phyloP scores from a whole-genome alignment of 2,329 filamentous ascomycete genomes.

The Colletotrichum sp. region DNA sequence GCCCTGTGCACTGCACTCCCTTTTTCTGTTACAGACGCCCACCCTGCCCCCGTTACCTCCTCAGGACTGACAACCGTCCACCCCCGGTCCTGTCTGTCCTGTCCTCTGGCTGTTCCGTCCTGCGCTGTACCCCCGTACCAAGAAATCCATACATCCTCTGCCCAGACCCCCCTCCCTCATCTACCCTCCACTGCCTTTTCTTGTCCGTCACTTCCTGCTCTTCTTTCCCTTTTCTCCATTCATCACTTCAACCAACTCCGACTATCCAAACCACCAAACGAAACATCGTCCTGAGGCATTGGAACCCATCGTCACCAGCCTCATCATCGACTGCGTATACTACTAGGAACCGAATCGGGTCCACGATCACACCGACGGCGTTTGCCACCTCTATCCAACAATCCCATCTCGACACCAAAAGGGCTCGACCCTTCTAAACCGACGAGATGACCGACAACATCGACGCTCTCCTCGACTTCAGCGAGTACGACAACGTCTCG shows the following conservation, averaged over 20 bases:
- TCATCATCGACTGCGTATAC: neutral
- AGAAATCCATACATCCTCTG: conserved; percentile 2
- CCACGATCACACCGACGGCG: neutral
- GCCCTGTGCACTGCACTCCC: neutral
- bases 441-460: conserved; percentile 47
- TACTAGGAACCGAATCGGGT: neutral
- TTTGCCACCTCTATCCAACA: neutral
- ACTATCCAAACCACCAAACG: conserved; percentile 20
- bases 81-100: neutral
- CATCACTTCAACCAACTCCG: neutral
- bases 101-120: neutral
- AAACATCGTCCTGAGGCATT: conserved; percentile 2
- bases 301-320: conserved; percentile 3
- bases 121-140: neutral
- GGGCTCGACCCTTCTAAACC: conserved; percentile 8
- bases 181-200: neutral
- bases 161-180: conserved; percentile 6
- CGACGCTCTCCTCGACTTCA: conserved; percentile 65
- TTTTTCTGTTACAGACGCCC: conserved; percentile 1
- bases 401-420: neutral
- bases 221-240: neutral
- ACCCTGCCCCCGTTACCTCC: neutral
- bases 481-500: conserved; percentile 65
- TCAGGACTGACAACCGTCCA: neutral
- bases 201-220: neutral